Evolutionary conservation across 306 rosid species (phyloP), one percentile per base, ranked within the genome.

Genomic region (Dicorynia guianensis): DNA sequence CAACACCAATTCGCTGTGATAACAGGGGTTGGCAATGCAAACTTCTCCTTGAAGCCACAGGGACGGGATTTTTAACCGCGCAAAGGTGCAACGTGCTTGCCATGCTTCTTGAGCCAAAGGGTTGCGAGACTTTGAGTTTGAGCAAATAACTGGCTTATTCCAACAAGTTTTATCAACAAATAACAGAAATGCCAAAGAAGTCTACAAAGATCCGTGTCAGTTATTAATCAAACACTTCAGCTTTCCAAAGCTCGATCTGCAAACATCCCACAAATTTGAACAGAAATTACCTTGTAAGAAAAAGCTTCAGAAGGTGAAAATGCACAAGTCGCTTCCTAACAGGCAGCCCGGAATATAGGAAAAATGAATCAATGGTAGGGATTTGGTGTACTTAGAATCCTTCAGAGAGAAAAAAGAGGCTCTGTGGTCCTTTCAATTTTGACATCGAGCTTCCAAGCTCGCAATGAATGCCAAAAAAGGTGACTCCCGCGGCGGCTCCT

Each of bases 11-110:
- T 47, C 75, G 69, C 55, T 39, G 69, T 18, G 81, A 67, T 69
- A 77, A 72, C 11, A 54, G 34, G 9, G 82, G 38, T 57, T 71
- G 81, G 54, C 54, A 66, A 65, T 49, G 84, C 61, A 79, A 74
- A 55, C 19, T 50, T 64, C 85, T 63, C 35, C 61, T 50, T 3
- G 79, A 62, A 40, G 73, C 46, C 57, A 38, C 53, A 7, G 82
- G 76, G 61, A 69, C 53, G 34, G 76, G 39, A 73, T 44, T 68
- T 73, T 72, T 86, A 63, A 80, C 80, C 40, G 78, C 90, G 72
- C 72, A 72, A 54, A 85, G 40, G 64, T 84, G 90, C 87, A 84
- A 71, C 15, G 83, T 68, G 19, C 77, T 78, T 14, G 83, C 89
- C 97, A 91, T 93, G 77, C 17, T 72, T 68, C 36, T 76, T 30